Percentiles rank a stretch among this genome's conserved stretches.
These are phyloP conservation scores for Oryza meridionalis DNA, from an alignment of 176 grass and related monocot species.

Conservation along the genomic window DNA sequence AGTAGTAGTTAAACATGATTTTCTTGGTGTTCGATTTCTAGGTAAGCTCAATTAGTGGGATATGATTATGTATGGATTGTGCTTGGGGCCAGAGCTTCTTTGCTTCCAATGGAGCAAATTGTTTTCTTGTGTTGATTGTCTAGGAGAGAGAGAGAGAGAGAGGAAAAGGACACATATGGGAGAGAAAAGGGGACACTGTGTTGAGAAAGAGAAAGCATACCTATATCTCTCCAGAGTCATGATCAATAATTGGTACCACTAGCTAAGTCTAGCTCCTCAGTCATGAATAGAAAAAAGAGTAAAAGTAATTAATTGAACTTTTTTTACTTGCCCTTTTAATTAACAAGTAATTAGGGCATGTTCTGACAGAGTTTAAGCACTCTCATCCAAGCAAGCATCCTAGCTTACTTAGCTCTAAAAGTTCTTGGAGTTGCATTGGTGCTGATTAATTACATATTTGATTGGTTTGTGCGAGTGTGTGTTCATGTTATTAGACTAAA, in stretches of 20 bases:
- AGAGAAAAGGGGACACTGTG: neutral
- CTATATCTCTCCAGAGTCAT: neutral
- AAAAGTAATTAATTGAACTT: neutral
- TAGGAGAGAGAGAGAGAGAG: neutral
- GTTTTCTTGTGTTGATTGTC: neutral
- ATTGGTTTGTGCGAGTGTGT: too few relatives aligned
- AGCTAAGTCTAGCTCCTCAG: neutral
- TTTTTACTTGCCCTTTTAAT: neutral
- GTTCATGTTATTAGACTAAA: too few relatives aligned
- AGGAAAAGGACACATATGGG: neutral
- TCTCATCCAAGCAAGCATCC: neutral
- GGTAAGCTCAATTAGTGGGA: neutral
- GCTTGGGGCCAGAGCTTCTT: neutral
- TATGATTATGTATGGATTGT: neutral
- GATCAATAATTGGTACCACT: slow-evolving; percentile 34
- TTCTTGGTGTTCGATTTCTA: neutral
- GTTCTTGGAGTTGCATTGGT: too few relatives aligned
- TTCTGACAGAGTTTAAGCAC: neutral
- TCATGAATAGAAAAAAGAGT: neutral
- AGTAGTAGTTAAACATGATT: neutral
- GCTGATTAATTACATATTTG: neutral
- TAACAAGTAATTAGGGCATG: neutral
- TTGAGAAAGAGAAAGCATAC: slow-evolving; percentile 18
- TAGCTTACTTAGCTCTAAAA: too few relatives aligned
- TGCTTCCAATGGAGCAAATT: neutral